Conservation (phyloP, 1,139 yeast species). For the Saccharomyces hybrid region DNA sequence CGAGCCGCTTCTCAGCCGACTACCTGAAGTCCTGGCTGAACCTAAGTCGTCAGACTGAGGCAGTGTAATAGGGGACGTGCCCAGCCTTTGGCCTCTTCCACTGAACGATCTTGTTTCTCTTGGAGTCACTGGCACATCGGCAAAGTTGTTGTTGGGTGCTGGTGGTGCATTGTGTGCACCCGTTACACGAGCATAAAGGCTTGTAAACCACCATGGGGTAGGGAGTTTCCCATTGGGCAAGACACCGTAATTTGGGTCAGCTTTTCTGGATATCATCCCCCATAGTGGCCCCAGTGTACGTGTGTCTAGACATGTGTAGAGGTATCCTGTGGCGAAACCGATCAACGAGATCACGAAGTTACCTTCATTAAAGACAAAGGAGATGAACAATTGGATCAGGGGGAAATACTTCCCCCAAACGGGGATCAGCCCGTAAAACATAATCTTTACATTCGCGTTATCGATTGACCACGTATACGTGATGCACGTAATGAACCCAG, state of each 20-base stretch:
- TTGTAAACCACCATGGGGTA: constrained; percentile 22
- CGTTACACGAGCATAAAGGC: constrained; percentile 3
- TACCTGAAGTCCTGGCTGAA: neutral
- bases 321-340: constrained; percentile 26
- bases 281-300: constrained; percentile 29
- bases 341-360: constrained; percentile 16
- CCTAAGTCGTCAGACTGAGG: neutral
- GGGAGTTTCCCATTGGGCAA: constrained; percentile 22
- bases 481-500: constrained; percentile 22
- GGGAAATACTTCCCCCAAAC: constrained; percentile 29
- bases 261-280: constrained; percentile 17
- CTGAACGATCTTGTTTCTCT: constrained; percentile 5
- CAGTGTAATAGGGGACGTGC: constrained; percentile 1
- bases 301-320: constrained; percentile 30
- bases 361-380: constrained; percentile 21
- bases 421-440: constrained; percentile 30
- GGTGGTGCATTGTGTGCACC: neutral
- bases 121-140: neutral
- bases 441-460: constrained; percentile 23
- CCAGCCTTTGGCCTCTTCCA: constrained; percentile 14
- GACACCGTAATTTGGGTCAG: constrained; percentile 17
- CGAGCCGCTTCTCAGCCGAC: neutral
- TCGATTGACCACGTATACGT: constrained; percentile 30
- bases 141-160: neutral
- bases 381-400: constrained; percentile 22